phyloP scores from a whole-genome alignment of 2,329 filamentous ascomycete species.

The Verticillium alfalfae region DNA sequence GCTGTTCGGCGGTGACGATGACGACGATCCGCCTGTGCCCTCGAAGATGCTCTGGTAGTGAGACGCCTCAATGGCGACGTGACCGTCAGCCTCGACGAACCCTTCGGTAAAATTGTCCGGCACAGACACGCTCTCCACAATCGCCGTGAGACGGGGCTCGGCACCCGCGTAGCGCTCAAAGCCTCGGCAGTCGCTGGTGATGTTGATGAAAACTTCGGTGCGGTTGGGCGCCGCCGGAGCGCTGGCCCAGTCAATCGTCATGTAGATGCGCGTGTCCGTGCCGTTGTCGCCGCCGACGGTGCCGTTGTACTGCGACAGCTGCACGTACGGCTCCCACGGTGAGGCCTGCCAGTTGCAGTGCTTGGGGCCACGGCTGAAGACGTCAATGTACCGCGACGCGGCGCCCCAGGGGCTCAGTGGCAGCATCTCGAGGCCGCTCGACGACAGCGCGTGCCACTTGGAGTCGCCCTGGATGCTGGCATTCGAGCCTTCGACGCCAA shows the following conservation, averaged over 20 bases:
- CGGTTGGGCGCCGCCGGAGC: conserved; percentile 44
- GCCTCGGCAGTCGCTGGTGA: conserved; percentile 39
- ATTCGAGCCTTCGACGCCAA: conserved; percentile 60
- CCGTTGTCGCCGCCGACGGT: conserved; percentile 42
- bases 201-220: conserved; percentile 44
- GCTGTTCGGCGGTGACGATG: background rate
- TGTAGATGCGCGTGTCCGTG: conserved; percentile 43
- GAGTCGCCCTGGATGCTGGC: conserved; percentile 62
- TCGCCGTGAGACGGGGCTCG: conserved; percentile 45
- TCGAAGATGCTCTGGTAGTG: conserved; percentile 40
- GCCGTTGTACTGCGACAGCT: conserved; percentile 43
- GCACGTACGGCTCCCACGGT: conserved; percentile 42
- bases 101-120: conserved; percentile 48
- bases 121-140: conserved; percentile 42
- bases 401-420: conserved; percentile 55
- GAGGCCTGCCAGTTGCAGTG: conserved; percentile 48
- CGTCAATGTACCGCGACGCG: conserved; percentile 53
- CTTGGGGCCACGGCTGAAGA: conserved; percentile 53
- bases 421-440: conserved; percentile 46
- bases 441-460: conserved; percentile 35
- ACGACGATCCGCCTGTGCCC: conserved; percentile 7
- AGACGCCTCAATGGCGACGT: conserved; percentile 48
- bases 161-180: conserved; percentile 34
- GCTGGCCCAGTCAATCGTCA: conserved; percentile 53
- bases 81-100: conserved; percentile 58